phyloP scores from a whole-genome alignment of 2,329 filamentous ascomycete genomes.

The Nigrograna mackinnonii region DNA sequence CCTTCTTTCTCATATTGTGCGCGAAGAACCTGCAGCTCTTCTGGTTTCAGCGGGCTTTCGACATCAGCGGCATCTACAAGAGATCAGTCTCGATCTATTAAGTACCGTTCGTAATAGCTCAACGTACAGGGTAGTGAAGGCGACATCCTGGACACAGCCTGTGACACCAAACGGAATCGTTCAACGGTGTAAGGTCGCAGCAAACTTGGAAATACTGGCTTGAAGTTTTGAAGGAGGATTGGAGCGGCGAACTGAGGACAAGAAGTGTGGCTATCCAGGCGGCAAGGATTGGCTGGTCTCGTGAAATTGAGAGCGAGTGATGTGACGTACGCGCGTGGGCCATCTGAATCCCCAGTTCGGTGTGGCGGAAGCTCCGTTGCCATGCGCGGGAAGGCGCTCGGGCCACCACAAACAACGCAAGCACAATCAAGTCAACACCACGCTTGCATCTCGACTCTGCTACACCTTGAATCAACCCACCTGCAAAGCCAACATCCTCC shows the following conservation, averaged over 20 bases:
- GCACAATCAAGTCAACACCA: constrained; percentile 27
- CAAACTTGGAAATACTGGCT: neutral
- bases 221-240: too few species aligned
- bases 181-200: neutral
- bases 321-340: constrained; percentile 34
- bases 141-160: constrained; percentile 25
- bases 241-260: too few species aligned
- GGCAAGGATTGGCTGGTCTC: constrained; percentile 13
- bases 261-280: constrained; percentile 6
- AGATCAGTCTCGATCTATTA: constrained; percentile 21
- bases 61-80: constrained; percentile 89
- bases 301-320: constrained; percentile 4
- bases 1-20: constrained; percentile 97
- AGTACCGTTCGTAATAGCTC: constrained; percentile 1
- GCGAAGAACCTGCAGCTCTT: constrained; percentile 89
- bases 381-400: constrained; percentile 26
- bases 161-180: too few species aligned
- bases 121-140: constrained; percentile 41
- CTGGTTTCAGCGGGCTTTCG: constrained; percentile 89
- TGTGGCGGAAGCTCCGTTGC: constrained; percentile 32
- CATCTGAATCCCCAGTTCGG: neutral
- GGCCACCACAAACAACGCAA: constrained; percentile 29
- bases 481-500: neutral
- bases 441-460: constrained; percentile 11
- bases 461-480: neutral